Percentiles rank a stretch among this genome's conserved stretches.
Conservation (phyloP, 352 stramenopile genomes). For the Phytophthora quininea region DNA sequence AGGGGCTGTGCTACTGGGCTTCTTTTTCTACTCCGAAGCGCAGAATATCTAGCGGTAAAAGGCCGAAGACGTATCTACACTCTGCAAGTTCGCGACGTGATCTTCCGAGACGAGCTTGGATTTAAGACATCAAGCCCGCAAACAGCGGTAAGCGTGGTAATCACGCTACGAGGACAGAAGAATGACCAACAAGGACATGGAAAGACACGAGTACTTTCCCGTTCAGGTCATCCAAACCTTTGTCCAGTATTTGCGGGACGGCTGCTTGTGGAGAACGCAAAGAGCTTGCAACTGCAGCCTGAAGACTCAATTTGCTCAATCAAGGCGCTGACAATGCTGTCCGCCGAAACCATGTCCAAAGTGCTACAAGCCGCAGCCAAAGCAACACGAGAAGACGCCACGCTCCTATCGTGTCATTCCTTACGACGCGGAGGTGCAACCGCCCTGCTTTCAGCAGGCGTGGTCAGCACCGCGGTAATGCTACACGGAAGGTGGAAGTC, state of each 20-base stretch:
- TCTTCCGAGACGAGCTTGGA: background rate
- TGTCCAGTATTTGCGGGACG: background rate
- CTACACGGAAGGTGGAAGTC: conserved; percentile 7
- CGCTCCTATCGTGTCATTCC: conserved; percentile 8
- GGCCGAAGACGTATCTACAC: background rate
- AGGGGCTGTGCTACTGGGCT: conserved; percentile 15
- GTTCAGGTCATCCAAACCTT: background rate
- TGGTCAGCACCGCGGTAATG: conserved; percentile 9
- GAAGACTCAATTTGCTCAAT: background rate
- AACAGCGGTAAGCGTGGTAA: background rate
- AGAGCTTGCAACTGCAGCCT: background rate
- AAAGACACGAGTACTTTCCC: background rate
- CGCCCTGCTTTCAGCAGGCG: background rate
- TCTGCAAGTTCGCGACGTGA: background rate
- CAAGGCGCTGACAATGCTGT: background rate
- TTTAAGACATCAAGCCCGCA: background rate
- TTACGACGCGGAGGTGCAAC: conserved; percentile 6
- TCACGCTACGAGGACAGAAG: background rate
- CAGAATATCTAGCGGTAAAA: conserved; percentile 2
- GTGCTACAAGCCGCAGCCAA: background rate
- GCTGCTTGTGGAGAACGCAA: background rate
- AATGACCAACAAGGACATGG: conserved; percentile 4
- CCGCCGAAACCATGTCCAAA: conserved; percentile 5
- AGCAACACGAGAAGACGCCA: background rate
- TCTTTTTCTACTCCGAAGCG: conserved; percentile 7